Evolutionary conservation across 306 rosid genomes (phyloP).

Genomic region (Prunus fruticosa): DNA sequence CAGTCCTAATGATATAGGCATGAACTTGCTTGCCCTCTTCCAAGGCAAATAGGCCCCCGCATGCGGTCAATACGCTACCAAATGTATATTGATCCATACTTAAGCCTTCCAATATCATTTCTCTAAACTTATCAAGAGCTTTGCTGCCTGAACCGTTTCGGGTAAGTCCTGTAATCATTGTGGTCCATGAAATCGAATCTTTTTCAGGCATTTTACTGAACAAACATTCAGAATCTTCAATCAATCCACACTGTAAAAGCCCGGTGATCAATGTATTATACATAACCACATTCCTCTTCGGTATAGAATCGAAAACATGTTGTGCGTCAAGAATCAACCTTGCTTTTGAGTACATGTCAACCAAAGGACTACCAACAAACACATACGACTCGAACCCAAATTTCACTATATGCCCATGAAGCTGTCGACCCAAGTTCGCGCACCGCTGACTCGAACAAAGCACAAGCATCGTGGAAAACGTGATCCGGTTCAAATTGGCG

Average conservation of each 20-base stretch:
- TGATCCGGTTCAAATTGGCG: conserved; percentile 47
- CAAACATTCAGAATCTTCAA: conserved; percentile 48
- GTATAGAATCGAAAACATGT: conserved; percentile 51
- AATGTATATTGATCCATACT: conserved; percentile 78
- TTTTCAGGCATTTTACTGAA: conserved; percentile 61
- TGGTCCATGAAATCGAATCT: conserved; percentile 83
- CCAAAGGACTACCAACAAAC: conserved; percentile 83
- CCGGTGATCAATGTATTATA: conserved; percentile 72
- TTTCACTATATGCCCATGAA: conserved; percentile 73
- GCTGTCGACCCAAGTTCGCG: conserved; percentile 59
- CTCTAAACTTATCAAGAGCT: conserved; percentile 51
- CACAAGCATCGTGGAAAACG: conserved; percentile 72
- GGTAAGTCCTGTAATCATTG: conserved; percentile 72
- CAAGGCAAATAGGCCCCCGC: conserved; percentile 65
- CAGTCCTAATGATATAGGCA: conserved; percentile 64
- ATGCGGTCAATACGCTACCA: conserved; percentile 86
- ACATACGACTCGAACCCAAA: conserved; percentile 65
- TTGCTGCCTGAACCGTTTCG: conserved; percentile 62
- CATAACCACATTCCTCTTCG: conserved; percentile 68
- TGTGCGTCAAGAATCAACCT: conserved; percentile 57
- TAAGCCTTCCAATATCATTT: conserved; percentile 56
- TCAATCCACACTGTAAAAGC: conserved; percentile 54
- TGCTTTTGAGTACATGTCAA: conserved; percentile 74
- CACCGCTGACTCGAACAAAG: conserved; percentile 56
- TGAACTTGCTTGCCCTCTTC: conserved; percentile 80